phyloP scores from a whole-genome alignment of 2,329 filamentous ascomycete species.

The Cercospora sojina region DNA sequence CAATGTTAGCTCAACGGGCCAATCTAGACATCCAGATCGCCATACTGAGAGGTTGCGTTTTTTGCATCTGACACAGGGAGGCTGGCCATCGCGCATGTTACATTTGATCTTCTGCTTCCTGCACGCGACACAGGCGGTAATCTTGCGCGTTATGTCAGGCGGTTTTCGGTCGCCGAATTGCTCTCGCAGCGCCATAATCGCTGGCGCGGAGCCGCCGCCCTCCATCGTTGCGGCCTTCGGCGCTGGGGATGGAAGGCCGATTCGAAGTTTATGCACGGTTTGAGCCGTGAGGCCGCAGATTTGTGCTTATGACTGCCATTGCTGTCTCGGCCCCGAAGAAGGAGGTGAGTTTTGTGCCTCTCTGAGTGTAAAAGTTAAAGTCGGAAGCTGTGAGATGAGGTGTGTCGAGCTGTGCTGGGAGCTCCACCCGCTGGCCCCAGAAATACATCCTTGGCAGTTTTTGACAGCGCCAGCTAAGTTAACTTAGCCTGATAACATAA shows the following conservation, averaged over 20 bases:
- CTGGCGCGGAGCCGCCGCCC: constrained; percentile 22
- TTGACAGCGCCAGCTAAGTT: background rate
- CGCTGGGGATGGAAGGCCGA: background rate
- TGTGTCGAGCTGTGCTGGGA: constrained; percentile 1
- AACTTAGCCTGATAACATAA: background rate
- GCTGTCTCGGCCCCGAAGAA: constrained; percentile 7
- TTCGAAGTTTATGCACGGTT: background rate
- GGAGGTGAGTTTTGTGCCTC: background rate
- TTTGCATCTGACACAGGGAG: constrained; percentile 44
- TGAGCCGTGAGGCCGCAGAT: background rate
- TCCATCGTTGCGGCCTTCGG: constrained; percentile 2
- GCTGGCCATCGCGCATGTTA: constrained; percentile 41
- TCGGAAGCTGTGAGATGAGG: constrained; percentile 1
- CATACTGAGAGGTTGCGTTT: constrained; percentile 37
- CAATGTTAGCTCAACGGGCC: no score
- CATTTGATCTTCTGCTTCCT: constrained; percentile 48
- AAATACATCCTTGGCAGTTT: background rate
- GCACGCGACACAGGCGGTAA: constrained; percentile 43
- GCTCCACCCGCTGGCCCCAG: background rate
- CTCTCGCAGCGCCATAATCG: constrained; percentile 24
- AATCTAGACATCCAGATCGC: no score
- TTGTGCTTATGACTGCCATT: background rate
- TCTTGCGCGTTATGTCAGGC: constrained; percentile 35
- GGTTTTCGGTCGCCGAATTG: constrained; percentile 28
- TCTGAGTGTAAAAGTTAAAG: background rate